Conservation (phyloP, 2,329 filamentous ascomycete species). For the Apiospora kogelbergensis region DNA sequence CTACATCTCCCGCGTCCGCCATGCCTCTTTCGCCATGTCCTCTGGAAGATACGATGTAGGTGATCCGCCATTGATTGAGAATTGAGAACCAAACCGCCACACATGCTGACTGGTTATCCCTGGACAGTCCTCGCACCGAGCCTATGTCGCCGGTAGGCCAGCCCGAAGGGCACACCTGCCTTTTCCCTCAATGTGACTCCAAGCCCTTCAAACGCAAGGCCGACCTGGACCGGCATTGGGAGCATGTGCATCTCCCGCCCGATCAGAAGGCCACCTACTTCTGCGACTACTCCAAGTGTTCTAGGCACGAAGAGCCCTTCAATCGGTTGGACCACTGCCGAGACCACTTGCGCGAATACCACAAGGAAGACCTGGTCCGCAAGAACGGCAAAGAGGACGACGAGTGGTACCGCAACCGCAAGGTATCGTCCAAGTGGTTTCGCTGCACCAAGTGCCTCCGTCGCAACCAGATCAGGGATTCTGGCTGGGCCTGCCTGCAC, state of each 20-base stretch:
- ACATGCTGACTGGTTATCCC: neutral
- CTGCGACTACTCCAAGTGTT: slow-evolving; percentile 54
- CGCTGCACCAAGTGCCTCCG: slow-evolving; percentile 53
- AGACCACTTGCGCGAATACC: slow-evolving; percentile 56
- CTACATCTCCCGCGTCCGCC: neutral
- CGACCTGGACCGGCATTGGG: slow-evolving; percentile 54
- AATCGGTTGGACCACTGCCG: slow-evolving; percentile 56
- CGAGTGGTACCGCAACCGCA: slow-evolving; percentile 40
- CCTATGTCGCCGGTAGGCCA: neutral
- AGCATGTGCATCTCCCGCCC: slow-evolving; percentile 45
- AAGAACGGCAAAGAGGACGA: slow-evolving; percentile 26
- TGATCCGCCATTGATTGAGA: neutral
- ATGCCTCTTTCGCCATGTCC: neutral
- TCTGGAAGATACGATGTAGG: neutral
- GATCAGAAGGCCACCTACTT: slow-evolving; percentile 41
- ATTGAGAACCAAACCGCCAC: neutral
- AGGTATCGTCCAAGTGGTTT: slow-evolving; percentile 47
- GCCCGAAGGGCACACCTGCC: neutral
- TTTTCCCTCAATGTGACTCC: slow-evolving; percentile 36
- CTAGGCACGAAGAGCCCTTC: slow-evolving; percentile 46
- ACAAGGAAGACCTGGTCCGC: slow-evolving; percentile 47
- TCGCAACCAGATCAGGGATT: slow-evolving; percentile 40
- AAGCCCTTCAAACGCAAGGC: slow-evolving; percentile 52
- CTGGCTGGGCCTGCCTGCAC: slow-evolving; percentile 44
- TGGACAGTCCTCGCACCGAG: neutral